Evolutionary conservation across 345 rosid genomes (phyloP).

Genomic region (Salix brachista): DNA sequence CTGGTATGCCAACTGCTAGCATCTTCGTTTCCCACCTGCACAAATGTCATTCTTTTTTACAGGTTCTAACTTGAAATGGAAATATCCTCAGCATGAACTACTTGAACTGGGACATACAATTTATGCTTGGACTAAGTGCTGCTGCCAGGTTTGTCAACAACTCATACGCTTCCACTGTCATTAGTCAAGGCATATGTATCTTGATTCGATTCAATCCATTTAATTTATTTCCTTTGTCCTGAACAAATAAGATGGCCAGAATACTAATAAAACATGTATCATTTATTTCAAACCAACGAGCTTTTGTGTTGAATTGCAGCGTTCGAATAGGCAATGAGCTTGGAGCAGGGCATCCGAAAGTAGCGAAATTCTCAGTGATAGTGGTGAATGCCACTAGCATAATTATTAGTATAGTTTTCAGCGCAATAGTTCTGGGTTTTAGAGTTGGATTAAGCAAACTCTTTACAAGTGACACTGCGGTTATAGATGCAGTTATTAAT

Average conservation of each 20-base stretch:
- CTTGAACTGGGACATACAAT: constrained; percentile 79
- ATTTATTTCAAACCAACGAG: background rate
- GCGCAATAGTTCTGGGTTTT: constrained; percentile 44
- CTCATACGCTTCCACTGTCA: background rate
- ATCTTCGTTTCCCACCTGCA: background rate
- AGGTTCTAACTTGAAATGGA: background rate
- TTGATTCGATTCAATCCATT: background rate
- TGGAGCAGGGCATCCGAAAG: constrained; percentile 75
- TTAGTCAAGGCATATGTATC: background rate
- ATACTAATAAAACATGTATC: background rate
- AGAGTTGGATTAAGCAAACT: constrained; percentile 58
- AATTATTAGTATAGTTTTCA: constrained; percentile 53
- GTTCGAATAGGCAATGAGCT: constrained; percentile 87
- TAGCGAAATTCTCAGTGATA: constrained; percentile 66
- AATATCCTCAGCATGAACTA: constrained; percentile 67
- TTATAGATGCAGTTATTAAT: constrained; percentile 57
- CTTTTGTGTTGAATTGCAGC: constrained; percentile 27
- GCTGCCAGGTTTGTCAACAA: constrained; percentile 57
- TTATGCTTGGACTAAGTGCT: constrained; percentile 84
- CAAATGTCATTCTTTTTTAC: background rate
- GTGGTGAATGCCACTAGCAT: constrained; percentile 68
- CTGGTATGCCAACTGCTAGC: constrained; percentile 39
- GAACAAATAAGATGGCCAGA: background rate
- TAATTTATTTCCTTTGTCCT: background rate
- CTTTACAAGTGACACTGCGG: constrained; percentile 59